Evolutionary conservation across 352 stramenopile genomes (phyloP).

Genomic region (Globisporangium middletonii): DNA sequence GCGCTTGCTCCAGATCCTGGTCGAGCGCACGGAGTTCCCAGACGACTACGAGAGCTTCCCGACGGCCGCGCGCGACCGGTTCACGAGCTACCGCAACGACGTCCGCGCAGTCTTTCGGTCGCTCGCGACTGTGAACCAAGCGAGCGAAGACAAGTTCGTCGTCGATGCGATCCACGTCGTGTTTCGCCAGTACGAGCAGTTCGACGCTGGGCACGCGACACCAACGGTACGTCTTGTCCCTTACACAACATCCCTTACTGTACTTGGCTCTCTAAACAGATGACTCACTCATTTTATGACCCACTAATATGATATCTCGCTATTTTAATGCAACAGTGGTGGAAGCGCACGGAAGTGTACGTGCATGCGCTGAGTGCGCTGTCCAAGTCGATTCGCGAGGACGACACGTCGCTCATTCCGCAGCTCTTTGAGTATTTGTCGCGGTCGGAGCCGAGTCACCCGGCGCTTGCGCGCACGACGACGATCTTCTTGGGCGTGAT

Average conservation of each 20-base stretch:
- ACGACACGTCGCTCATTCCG: constrained; percentile 68
- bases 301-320: background rate
- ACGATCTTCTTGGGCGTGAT: constrained; percentile 72
- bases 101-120: constrained; percentile 70
- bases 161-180: constrained; percentile 68
- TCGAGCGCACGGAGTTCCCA: constrained; percentile 67
- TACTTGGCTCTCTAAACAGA: background rate
- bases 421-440: constrained; percentile 72
- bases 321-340: constrained; percentile 37
- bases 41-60: constrained; percentile 45
- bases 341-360: constrained; percentile 73
- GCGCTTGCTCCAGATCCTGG: constrained; percentile 55
- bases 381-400: constrained; percentile 75
- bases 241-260: too few relatives aligned
- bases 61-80: constrained; percentile 48
- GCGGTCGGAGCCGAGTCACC: constrained; percentile 52
- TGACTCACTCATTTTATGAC: background rate
- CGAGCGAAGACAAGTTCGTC: constrained; percentile 75
- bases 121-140: constrained; percentile 58
- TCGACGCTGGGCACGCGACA: constrained; percentile 25
- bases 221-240: constrained; percentile 18
- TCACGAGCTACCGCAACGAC: constrained; percentile 63
- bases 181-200: constrained; percentile 61
- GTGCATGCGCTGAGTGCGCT: constrained; percentile 74
- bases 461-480: constrained; percentile 46